Conservation (phyloP, 768 basidiomycete genomes). For the Termitomyces sp. region DNA sequence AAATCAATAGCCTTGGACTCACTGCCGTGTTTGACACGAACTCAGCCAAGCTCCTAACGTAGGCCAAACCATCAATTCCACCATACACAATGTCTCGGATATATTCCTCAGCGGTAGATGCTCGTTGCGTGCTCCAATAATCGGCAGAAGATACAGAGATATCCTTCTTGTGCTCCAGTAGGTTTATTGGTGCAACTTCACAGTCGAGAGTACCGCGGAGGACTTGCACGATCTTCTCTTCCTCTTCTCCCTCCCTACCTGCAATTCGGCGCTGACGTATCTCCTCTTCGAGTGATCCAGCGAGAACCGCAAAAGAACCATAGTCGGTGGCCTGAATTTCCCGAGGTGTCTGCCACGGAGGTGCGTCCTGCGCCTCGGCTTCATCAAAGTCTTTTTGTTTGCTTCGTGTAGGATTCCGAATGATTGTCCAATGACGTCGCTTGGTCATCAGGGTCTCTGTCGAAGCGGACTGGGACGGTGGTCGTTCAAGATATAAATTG, state of each 20-base stretch:
- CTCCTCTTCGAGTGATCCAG: conserved; percentile 41
- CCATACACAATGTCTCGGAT: conserved; percentile 75
- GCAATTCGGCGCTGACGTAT: conserved; percentile 27
- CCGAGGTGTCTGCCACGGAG: conserved; percentile 43
- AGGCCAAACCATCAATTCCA: conserved; percentile 70
- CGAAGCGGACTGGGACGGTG: conserved; percentile 17
- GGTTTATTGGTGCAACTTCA: conserved; percentile 17
- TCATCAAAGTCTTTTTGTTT: conserved; percentile 52
- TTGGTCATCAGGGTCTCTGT: conserved; percentile 21
- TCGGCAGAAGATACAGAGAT: conserved; percentile 5
- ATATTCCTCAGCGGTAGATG: conserved; percentile 58
- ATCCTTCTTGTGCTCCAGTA: conserved; percentile 2
- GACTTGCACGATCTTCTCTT: conserved; percentile 24
- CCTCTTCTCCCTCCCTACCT: conserved; percentile 23
- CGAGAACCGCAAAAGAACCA: conserved; percentile 53
- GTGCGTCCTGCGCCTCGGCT: conserved; percentile 25
- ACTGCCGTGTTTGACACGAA: conserved; percentile 42
- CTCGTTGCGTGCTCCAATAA: conserved; percentile 47
- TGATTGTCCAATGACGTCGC: conserved; percentile 58
- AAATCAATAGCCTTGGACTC: not conserved
- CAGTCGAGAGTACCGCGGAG: conserved; percentile 34
- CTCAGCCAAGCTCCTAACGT: conserved; percentile 71
- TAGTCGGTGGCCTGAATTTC: conserved; percentile 54
- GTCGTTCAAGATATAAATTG: conserved; percentile 11
- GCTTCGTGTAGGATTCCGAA: conserved; percentile 44